Percentiles rank a stretch among this genome's conserved stretches.
Conservation (phyloP, 768 basidiomycete genomes). For the Boletus huronensis region DNA sequence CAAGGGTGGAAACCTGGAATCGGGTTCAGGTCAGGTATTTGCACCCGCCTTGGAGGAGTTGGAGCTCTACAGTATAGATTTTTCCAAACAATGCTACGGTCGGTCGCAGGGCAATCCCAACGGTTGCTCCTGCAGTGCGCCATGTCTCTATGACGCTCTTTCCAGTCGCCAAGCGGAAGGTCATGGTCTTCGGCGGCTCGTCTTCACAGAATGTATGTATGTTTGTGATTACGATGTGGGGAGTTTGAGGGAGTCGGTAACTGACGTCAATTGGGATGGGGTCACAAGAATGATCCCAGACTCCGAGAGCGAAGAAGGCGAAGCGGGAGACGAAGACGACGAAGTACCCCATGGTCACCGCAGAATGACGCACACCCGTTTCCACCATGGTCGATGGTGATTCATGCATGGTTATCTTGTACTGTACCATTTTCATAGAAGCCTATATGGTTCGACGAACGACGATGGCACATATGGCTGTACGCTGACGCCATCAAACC, state of each 20-base stretch:
- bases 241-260: constrained; percentile 3
- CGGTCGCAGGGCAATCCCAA: not conserved
- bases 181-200: constrained; percentile 10
- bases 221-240: constrained; percentile 1
- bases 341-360: not conserved
- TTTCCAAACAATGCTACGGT: constrained; percentile 6
- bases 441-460: not conserved
- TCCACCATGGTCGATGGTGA: not conserved
- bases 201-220: constrained; percentile 9
- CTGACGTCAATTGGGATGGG: constrained; percentile 20
- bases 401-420: not conserved
- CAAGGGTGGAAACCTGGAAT: not conserved
- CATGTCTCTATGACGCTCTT: constrained; percentile 20
- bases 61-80: constrained; percentile 5
- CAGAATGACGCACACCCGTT: not conserved
- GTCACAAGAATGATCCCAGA: not conserved
- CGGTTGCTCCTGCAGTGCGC: constrained; percentile 2
- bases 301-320: not conserved
- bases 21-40: constrained; percentile 9
- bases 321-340: not conserved
- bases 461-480: not conserved
- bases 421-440: not conserved
- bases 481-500: not conserved
- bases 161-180: constrained; percentile 9
- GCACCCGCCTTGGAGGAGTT: constrained; percentile 15